Evolutionary conservation across 768 basidiomycete genomes (phyloP), one percentile per base, ranked within the genome.

Genomic region (Bullera alba): DNA sequence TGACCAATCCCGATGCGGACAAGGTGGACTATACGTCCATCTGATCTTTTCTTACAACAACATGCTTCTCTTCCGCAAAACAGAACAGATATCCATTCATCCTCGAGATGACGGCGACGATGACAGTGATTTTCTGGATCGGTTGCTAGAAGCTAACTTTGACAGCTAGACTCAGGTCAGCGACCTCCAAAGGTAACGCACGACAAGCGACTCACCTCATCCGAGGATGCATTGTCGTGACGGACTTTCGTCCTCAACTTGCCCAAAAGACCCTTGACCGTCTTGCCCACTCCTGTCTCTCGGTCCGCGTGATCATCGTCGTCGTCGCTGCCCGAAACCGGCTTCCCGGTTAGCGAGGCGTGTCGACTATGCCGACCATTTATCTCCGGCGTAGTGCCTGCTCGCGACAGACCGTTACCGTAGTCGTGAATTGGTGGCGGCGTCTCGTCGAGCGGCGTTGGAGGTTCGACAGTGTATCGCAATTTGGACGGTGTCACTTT

Each of bases 201-300:
- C 12, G 10, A 41, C 38, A 41, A 28, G n/a, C 15, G 2, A 52
- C 51, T 57, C 48, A 57, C 56, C 46, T 57, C 56, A 35, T 57
- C 56, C 21, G 27, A n/a, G 2, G 56, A 57, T n/a, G 43, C 46
- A 23, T 34, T 26, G 12, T 42, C 36, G 28, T 55, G 36, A 23
- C 47, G 23, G 8, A 27, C 17, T 34, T 19, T 5, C 28, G 16
- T 30, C 47, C 51, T 51, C 43, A 63, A 46, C 42, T 60, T 57
- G 23, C 55, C 54, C 28, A 63, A 43, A 23, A 63, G 52, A 2
- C 61, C 61, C 38, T 58, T 63, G 34, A 52, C 46, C 17, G 22
- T 35, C 32, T 22, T 27, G 6, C 36, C 36, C 25, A 21, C 43
- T 27, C 32, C 42, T 14, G 37, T 42, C 15, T 34, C 44, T 12